Percentiles rank a stretch among this genome's conserved stretches.
These are phyloP conservation scores for Musa itinerans DNA, from an alignment of 176 grass and related monocot species.

Conservation along the genomic window DNA sequence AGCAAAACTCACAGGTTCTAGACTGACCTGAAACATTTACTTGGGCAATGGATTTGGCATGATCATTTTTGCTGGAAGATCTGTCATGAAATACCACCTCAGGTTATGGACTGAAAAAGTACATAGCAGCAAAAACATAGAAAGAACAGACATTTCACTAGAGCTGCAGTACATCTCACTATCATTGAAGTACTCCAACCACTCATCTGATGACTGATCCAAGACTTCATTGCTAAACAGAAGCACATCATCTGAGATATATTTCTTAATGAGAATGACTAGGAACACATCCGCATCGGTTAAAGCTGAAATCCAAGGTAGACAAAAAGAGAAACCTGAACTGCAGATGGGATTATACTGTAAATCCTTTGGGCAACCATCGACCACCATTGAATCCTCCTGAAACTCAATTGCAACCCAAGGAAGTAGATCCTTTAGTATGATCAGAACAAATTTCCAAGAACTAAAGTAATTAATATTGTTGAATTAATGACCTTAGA, in stretches of 20 bases:
- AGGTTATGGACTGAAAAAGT: constrained; percentile 1
- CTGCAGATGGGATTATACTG: not conserved
- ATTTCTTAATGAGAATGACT: not conserved
- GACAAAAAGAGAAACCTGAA: constrained; percentile 5
- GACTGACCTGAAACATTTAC: constrained; percentile 38
- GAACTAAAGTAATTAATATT: not conserved
- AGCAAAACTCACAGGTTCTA: not conserved
- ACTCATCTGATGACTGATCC: constrained; percentile 11
- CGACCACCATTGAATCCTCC: not conserved
- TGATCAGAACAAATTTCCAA: not conserved
- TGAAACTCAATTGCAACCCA: not conserved
- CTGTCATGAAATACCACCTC: constrained; percentile 24
- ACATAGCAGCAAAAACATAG: not conserved
- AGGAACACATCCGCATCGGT: not conserved
- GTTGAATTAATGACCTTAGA: not conserved
- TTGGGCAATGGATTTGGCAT: constrained; percentile 21
- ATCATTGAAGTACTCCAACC: constrained; percentile 10
- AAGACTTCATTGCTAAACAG: constrained; percentile 16
- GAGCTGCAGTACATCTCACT: not conserved
- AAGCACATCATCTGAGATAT: constrained; percentile 5
- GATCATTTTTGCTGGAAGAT: constrained; percentile 27
- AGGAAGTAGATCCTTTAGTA: not conserved
- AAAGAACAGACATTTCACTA: constrained; percentile 23
- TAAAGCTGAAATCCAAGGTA: not conserved
- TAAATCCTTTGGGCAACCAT: not conserved